These are phyloP conservation scores for Eucommia ulmoides DNA, from an alignment of 257 asterid genomes.

Conservation along the genomic window DNA sequence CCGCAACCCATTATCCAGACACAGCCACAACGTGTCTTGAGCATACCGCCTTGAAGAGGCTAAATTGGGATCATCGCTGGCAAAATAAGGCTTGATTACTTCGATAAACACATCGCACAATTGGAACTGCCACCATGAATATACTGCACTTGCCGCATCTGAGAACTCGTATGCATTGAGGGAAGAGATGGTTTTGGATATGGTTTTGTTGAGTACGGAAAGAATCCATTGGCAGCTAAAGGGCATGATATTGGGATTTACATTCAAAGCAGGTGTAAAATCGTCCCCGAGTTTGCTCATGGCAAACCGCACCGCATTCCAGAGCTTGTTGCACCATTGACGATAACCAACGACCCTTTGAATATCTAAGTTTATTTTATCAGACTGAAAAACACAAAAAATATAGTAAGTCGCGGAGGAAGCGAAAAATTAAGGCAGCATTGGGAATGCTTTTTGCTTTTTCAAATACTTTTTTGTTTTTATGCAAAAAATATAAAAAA, in stretches of 20 bases:
- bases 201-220: constrained; percentile 77
- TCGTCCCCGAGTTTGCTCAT: constrained; percentile 93
- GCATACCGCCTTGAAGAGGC: constrained; percentile 47
- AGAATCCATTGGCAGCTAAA: constrained; percentile 96
- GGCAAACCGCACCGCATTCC: constrained; percentile 96
- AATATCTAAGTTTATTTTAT: constrained; percentile 78
- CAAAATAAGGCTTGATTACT: constrained; percentile 81
- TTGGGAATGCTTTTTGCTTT: too few species aligned
- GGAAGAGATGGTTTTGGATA: constrained; percentile 49
- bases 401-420: constrained; percentile 4
- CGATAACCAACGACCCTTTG: constrained; percentile 96
- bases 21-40: constrained; percentile 82
- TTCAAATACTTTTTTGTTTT: too few species aligned
- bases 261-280: constrained; percentile 54
- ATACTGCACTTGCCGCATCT: constrained; percentile 83
- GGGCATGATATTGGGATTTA: constrained; percentile 52
- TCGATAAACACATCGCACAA: constrained; percentile 92
- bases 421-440: neutral
- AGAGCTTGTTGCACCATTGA: constrained; percentile 93
- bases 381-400: constrained; percentile 50
- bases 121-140: constrained; percentile 88
- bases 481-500: too few species aligned
- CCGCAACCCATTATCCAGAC: constrained; percentile 75
- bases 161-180: constrained; percentile 73
- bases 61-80: constrained; percentile 32